Evolutionary conservation across 2,329 filamentous ascomycete genomes (phyloP), one percentile per base, ranked within the genome.

Genomic region (Mollisiaceae sp.): DNA sequence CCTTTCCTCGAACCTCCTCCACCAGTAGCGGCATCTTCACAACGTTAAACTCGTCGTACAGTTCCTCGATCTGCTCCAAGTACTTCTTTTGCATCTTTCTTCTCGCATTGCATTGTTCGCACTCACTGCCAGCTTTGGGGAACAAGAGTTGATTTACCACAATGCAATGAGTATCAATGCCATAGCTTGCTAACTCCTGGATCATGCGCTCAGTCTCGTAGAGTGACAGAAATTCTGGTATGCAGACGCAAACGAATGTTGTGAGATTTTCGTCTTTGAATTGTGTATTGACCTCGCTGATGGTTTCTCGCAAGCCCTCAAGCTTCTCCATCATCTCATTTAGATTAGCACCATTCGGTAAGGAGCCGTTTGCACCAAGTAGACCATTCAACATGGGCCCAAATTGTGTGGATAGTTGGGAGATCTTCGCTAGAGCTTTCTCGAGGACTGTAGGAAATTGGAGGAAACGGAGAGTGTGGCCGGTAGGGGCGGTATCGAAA

Each of bases 131-230:
- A 71, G 89, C 85, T 79, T 91, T 92, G 20, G 95, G 95, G 82
- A 97, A 99, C 64, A 99, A 83, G 71, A 99, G 85, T 84, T 99
- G 95, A 80, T 99, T 99, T 75, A 99, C 95, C 55, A 99, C 95
- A 77, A 99, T 98, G 76, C 91, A 89, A 82, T 98, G 95, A 8
- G 94, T 97, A 79, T 99, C 95, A 77, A 99, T 99, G 75, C 90
- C 84, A 81, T 97, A 99, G 78, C 87, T 91, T 57, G 93, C 89
- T 67, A 99, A 84, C 82, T 99, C 95, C 84, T 99, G 95, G 74
- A 99, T 98, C 95, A 99, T 98, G 75, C 95, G 91, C 84, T 99
- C 95, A 68, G 95, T 99, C 85, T 99, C 95, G 82, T 99, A 99
- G 60, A 99, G 85, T 43, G 90, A 94, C 74, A 99, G 80, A 82